phyloP scores from a whole-genome alignment of 108 stramenopile species.

The Fistulifera pelliculosa region DNA sequence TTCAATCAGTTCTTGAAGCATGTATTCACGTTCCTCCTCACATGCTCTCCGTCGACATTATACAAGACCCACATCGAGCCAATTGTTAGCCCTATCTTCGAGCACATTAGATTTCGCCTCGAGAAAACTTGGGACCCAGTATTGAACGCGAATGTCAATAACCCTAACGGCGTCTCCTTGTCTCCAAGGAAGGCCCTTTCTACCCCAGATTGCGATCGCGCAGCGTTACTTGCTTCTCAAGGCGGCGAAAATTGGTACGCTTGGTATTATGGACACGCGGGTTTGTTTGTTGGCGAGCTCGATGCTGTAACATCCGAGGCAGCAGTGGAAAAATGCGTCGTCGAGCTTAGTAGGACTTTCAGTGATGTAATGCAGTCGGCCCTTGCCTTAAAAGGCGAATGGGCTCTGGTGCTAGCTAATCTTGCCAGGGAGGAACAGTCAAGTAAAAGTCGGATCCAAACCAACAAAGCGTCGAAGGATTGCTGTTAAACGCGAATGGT shows the following conservation, averaged over 20 bases:
- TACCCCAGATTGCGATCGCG: constrained; percentile 38
- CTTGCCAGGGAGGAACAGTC: constrained; percentile 55
- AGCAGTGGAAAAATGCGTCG: constrained; percentile 70
- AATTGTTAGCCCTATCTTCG: constrained; percentile 66
- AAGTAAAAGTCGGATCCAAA: constrained; percentile 21
- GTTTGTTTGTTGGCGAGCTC: constrained; percentile 83
- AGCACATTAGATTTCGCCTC: constrained; percentile 66
- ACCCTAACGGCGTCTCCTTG: no score
- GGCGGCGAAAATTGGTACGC: constrained; percentile 64
- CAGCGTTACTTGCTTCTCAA: constrained; percentile 38
- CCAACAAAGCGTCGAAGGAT: constrained; percentile 21
- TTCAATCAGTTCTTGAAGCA: constrained; percentile 80
- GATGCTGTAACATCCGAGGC: constrained; percentile 65
- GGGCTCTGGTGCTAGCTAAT: constrained; percentile 43
- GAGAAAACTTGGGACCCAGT: constrained; percentile 55
- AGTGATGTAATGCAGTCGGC: constrained; percentile 68
- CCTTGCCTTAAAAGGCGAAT: constrained; percentile 60
- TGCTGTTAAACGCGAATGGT: constrained; percentile 71
- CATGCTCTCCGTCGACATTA: constrained; percentile 66
- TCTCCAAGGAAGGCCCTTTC: constrained; percentile 29
- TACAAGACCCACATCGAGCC: constrained; percentile 73
- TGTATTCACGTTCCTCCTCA: constrained; percentile 67
- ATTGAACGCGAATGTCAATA: constrained; percentile 18
- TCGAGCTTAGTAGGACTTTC: constrained; percentile 67
- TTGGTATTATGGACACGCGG: constrained; percentile 65